Conservation (phyloP, 1,139 yeast genomes). For the Suhomyces chickasaworum region DNA sequence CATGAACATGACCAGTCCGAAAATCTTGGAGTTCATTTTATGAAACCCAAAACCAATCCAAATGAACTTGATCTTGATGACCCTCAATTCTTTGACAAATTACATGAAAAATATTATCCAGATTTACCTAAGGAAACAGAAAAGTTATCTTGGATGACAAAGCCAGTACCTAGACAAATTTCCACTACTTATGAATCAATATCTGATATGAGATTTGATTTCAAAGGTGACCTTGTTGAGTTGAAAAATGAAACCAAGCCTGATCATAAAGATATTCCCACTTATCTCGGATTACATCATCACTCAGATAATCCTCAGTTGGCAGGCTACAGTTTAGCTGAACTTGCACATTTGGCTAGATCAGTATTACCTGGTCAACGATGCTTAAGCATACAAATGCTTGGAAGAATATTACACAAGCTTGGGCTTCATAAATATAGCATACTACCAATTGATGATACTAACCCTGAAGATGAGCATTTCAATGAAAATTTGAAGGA, state of each 20-base stretch:
- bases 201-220: constrained; percentile 80
- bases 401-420: constrained; percentile 85
- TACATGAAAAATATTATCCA: constrained; percentile 87
- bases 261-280: constrained; percentile 45
- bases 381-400: constrained; percentile 78
- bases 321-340: constrained; percentile 90
- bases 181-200: constrained; percentile 60
- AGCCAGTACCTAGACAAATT: constrained; percentile 53
- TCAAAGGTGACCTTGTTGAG: constrained; percentile 72
- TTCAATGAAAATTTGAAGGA: constrained; percentile 39
- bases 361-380: constrained; percentile 85
- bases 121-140: constrained; percentile 82
- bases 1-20: too few species aligned
- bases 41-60: constrained; percentile 46
- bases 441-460: constrained; percentile 45
- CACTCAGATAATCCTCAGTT: constrained; percentile 86
- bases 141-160: constrained; percentile 87
- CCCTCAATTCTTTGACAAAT: constrained; percentile 73
- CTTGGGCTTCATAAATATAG: constrained; percentile 65
- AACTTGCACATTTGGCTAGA: constrained; percentile 75
- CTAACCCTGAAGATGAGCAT: constrained; percentile 38
- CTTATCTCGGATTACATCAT: constrained; percentile 80
- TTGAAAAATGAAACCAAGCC: constrained; percentile 42
- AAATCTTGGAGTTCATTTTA: constrained; percentile 58
- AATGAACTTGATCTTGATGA: constrained; percentile 62